Percentiles rank a stretch among this genome's conserved stretches.
Evolutionary conservation across 1,284 basidiomycete genomes (phyloP).

Genomic region (Puccinia horiana): DNA sequence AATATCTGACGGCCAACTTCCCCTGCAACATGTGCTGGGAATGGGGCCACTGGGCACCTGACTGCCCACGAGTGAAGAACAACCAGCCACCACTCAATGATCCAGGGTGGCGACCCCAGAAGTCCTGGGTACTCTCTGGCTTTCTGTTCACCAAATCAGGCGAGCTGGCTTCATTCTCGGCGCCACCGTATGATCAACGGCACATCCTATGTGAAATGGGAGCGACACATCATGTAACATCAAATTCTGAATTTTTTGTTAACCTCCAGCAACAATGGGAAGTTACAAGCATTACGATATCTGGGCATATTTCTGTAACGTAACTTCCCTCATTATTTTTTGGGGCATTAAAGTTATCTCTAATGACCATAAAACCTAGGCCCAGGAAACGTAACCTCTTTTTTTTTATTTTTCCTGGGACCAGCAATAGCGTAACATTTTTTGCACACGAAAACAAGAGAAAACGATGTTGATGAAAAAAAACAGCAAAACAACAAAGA

Average conservation of each 20-base stretch:
- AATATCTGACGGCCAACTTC: neutral
- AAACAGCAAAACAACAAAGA: no score
- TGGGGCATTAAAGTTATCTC: no score
- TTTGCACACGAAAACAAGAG: no score
- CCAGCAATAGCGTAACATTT: no score
- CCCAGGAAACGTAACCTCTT: no score
- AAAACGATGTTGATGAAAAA: no score
- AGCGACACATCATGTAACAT: neutral
- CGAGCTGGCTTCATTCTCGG: neutral
- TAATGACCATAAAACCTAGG: no score
- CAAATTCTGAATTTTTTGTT: neutral
- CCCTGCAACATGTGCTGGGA: neutral
- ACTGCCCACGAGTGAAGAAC: neutral
- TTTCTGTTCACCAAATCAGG: neutral
- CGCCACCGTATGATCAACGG: neutral
- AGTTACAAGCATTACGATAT: no score
- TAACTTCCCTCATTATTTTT: no score
- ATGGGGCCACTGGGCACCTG: slow-evolving; percentile 1
- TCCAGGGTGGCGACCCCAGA: neutral
- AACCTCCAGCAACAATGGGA: no score
- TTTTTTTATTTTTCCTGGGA: no score
- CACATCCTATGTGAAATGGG: neutral
- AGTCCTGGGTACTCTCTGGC: neutral
- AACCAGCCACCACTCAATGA: neutral
- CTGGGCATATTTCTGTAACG: no score